These are phyloP conservation scores for Rachicladosporium sp. DNA, from an alignment of 2,329 filamentous ascomycete genomes.

Conservation along the genomic window DNA sequence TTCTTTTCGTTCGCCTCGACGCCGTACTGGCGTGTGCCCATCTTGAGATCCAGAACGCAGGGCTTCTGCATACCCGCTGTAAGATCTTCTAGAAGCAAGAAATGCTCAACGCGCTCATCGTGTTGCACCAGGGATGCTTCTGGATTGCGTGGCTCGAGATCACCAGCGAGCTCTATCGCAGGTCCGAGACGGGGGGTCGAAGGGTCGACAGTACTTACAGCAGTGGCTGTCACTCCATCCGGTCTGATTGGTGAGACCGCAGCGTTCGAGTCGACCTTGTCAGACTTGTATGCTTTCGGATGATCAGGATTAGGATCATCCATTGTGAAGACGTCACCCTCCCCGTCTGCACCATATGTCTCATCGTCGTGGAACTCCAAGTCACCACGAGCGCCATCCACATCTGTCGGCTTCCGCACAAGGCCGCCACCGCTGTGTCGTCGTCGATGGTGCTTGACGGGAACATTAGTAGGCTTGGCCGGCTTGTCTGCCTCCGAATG, in stretches of 20 bases:
- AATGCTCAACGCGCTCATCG: constrained; percentile 70
- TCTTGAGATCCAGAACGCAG: constrained; percentile 95
- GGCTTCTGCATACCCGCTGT: constrained; percentile 94
- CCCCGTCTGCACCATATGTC: constrained; percentile 68
- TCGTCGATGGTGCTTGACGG: constrained; percentile 34
- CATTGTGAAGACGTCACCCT: constrained; percentile 58
- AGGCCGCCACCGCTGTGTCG: constrained; percentile 82
- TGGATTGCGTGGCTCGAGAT: constrained; percentile 27
- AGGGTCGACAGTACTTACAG: no score
- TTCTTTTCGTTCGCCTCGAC: constrained; percentile 88
- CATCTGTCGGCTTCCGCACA: constrained; percentile 56
- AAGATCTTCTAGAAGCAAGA: constrained; percentile 83
- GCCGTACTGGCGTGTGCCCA: constrained; percentile 95
- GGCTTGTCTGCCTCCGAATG: constrained; percentile 10
- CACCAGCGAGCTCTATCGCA: constrained; percentile 17
- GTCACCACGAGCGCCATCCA: constrained; percentile 54
- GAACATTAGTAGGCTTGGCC: constrained; percentile 2
- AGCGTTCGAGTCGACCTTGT: not conserved
- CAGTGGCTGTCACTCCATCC: no score
- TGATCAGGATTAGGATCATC: constrained; percentile 35
- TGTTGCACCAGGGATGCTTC: constrained; percentile 34
- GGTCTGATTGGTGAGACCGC: not conserved
- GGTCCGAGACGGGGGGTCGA: constrained; percentile 11
- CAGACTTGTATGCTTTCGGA: not conserved
- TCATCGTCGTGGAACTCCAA: constrained; percentile 88